Evolutionary conservation across 2,329 filamentous ascomycete genomes (phyloP), one percentile per base, ranked within the genome.

Genomic region (Lasiodiplodia citricola): DNA sequence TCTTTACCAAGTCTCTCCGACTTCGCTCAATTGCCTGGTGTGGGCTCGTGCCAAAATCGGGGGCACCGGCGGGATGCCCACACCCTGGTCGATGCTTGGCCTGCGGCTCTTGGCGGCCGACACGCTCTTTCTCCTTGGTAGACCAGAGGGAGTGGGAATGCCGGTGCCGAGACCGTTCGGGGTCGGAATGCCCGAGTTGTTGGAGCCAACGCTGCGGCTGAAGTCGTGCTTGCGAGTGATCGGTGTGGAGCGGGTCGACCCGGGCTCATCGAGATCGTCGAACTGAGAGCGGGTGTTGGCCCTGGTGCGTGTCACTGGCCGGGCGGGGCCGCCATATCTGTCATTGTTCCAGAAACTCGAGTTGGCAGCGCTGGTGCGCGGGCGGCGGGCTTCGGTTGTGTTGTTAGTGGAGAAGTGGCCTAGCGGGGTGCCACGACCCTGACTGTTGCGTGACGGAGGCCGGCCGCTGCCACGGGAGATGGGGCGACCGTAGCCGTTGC

Each of bases 1-100:
- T 50, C 38, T 57, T 78, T 80, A 88, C 76, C 85, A 88, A n/a
- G 85, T 87, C 78, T 88, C 86, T 52, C 87, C 87, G 56, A 87
- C 79, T 68, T 86, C 85, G 76, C 81, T 85, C 74, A 85, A 79
- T 73, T 84, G 85, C 71, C 85, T 79, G 71, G 56, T 18, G 68
- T 71, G 47, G 21, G n/a, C 41, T 14, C 55, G 21, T 50, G 28
- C 54, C 37, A 58, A 8, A n/a, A 56, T 47, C 31, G 21, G 47
- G 37, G 25, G 44, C 23, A 37, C 44, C 44, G 58, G 51, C 37
- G 67, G 57, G 7, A 56, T 60, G 23, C 47, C 51, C 51, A 41
- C 66, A 47, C 11, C 37, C 18, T 75, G 66, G 13, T 77, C 74
- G 56, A 81, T 74, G 68, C 81, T 82, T 58, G 74, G 73, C 62